Evolutionary conservation across 164 flowering plant species (phyloP), one percentile per base, ranked within the genome.

Genomic region (Nelumbo lutea): DNA sequence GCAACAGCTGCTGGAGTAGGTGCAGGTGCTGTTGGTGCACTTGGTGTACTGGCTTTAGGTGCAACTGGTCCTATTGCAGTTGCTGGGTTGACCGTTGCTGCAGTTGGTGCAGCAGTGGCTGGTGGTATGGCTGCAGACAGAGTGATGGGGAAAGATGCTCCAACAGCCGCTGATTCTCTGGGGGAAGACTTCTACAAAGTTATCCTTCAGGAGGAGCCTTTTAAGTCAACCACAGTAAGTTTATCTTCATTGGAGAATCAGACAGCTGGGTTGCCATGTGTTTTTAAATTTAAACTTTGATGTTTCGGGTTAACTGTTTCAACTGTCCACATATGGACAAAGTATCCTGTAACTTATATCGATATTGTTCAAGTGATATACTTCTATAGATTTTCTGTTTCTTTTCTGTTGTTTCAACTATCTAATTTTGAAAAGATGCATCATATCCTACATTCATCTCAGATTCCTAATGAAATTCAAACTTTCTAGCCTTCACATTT

Each of bases 1-100:
- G 97, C 98, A 40, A 81, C 97, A 2, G 93, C 91, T 38, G 93
- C 90, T 70, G 97, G 98, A 55, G 83, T 94, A 3, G 91, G 96
- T 57, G 89, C 93, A 4, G 98, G 95, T 68, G 90, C 93, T 3
- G 85, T 84, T 71, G 96, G 97, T 9, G 86, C 95, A 41, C 78
- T 94, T 15, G 98, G 97, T 68, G 97, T 90, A 47, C 41, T 85
- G 43, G 96, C 91, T n/a, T 14, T 88, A 75, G 98, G 97, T 10
- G 83, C 83, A 6, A 86, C 97, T 7, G 98, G 97, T 51, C 97
- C 98, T 9, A 75, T 79, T 59, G 93, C 95, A n/a, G 79, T 87
- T 62, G 96, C 90, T n/a, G 97, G 97, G 10, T 72, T 91, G 11
- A 77, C 95, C 41, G 91, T 78, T 63, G 91, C 97, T 55, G 96